Percentiles rank a stretch among this genome's conserved stretches.
phyloP scores from a whole-genome alignment of 768 basidiomycete genomes.

The Naganishia friedmannii region DNA sequence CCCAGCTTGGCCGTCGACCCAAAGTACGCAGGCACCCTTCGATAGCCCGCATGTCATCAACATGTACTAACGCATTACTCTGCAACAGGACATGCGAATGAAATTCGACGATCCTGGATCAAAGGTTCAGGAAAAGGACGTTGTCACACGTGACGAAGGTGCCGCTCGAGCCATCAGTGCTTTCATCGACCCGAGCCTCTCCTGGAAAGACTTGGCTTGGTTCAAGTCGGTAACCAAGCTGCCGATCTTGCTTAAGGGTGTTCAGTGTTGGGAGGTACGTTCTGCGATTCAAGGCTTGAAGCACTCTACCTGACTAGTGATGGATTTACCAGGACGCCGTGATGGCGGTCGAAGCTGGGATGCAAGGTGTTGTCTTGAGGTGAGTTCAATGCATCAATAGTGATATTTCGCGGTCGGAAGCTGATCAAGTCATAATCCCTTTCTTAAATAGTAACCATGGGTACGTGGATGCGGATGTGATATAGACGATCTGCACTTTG shows the following conservation, averaged over 20 bases:
- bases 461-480: background rate
- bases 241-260: conserved; percentile 87
- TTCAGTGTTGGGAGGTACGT: conserved; percentile 74
- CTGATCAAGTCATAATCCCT: conserved; percentile 55
- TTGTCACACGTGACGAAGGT: conserved; percentile 78
- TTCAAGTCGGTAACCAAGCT: conserved; percentile 75
- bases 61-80: background rate
- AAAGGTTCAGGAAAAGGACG: conserved; percentile 51
- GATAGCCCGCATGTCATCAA: background rate
- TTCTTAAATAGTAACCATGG: conserved; percentile 61
- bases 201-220: conserved; percentile 78
- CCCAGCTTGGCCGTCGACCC: conserved; percentile 78
- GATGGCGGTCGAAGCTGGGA: conserved; percentile 64
- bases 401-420: background rate
- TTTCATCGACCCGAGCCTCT: conserved; percentile 88
- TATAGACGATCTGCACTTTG: background rate
- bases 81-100: conserved; percentile 79
- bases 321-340: conserved; percentile 64
- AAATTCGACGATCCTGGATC: conserved; percentile 80
- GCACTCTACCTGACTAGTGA: background rate
- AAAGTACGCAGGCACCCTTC: background rate
- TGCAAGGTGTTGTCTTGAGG: conserved; percentile 47
- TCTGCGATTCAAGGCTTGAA: background rate
- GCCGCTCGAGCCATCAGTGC: conserved; percentile 92
- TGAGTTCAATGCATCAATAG: background rate